These are phyloP conservation scores for Colletotrichum destructivum DNA, from an alignment of 2,329 filamentous ascomycete species.

Conservation along the genomic window DNA sequence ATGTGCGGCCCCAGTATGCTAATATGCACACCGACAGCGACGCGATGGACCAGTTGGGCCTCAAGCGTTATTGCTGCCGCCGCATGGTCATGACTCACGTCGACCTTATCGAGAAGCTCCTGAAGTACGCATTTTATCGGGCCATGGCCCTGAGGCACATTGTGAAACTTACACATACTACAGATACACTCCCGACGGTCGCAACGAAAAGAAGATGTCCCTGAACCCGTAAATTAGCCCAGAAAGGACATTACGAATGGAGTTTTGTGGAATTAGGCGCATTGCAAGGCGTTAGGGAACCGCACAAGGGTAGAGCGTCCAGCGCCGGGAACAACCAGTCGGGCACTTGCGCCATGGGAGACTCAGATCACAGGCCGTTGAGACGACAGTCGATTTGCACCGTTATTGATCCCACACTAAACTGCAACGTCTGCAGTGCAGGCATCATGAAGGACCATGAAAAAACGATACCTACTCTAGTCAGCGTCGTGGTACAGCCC, in stretches of 20 bases:
- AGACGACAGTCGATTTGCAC: not conserved
- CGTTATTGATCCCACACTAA: not conserved
- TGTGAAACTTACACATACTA: slow-evolving; percentile 40
- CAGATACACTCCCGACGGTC: slow-evolving; percentile 75
- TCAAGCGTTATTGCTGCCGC: slow-evolving; percentile 97
- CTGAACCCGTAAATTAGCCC: slow-evolving; percentile 48
- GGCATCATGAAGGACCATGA: not conserved
- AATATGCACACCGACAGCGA: slow-evolving; percentile 71
- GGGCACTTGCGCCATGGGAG: not conserved
- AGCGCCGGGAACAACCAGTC: not conserved
- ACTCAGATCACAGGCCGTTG: not conserved
- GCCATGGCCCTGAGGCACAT: not conserved
- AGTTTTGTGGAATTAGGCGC: slow-evolving; percentile 34
- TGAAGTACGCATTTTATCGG: slow-evolving; percentile 75
- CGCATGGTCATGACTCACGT: slow-evolving; percentile 99
- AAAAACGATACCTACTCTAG: not conserved
- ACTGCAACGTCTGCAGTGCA: not conserved
- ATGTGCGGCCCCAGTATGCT: not conserved
- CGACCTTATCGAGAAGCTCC: slow-evolving; percentile 97
- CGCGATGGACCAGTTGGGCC: slow-evolving; percentile 94
- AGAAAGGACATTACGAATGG: slow-evolving; percentile 39
- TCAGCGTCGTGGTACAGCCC: not conserved
- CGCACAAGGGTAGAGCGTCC: not conserved
- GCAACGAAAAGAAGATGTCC: slow-evolving; percentile 73
- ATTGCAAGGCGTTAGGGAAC: slow-evolving; percentile 46